A percentile compares a stretch with the other conserved stretches of the same genome.
Evolutionary conservation across 768 basidiomycete genomes (phyloP).

Genomic region (Mycena olivaceomarginata): DNA sequence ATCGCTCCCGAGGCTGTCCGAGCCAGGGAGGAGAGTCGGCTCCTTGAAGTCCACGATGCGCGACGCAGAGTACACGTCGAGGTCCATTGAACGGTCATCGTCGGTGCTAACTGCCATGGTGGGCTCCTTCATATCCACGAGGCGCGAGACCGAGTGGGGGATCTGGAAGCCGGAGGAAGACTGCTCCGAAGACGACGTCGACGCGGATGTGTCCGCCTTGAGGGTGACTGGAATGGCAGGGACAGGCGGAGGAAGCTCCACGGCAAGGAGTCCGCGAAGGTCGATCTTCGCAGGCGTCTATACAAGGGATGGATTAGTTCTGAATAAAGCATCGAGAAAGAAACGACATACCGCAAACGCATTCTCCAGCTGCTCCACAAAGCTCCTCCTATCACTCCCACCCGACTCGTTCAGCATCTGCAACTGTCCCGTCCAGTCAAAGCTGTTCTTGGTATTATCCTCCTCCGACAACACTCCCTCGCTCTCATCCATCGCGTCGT

Average conservation of each 20-base stretch:
- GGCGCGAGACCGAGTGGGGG: slow-evolving; percentile 40
- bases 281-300: slow-evolving; percentile 84
- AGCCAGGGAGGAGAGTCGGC: slow-evolving; percentile 61
- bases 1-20: slow-evolving; percentile 60
- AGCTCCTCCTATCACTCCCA: slow-evolving; percentile 81
- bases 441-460: slow-evolving; percentile 87
- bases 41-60: slow-evolving; percentile 59
- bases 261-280: slow-evolving; percentile 61
- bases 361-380: slow-evolving; percentile 88
- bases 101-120: slow-evolving; percentile 49
- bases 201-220: slow-evolving; percentile 36
- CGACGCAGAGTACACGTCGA: slow-evolving; percentile 53
- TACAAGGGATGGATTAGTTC: neutral
- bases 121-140: slow-evolving; percentile 56
- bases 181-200: slow-evolving; percentile 38
- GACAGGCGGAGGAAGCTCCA: slow-evolving; percentile 68
- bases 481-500: slow-evolving; percentile 65
- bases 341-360: slow-evolving; percentile 52
- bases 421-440: slow-evolving; percentile 90
- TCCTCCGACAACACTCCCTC: slow-evolving; percentile 66
- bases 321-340: neutral
- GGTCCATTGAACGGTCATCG: slow-evolving; percentile 36
- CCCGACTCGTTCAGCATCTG: slow-evolving; percentile 82
- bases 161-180: slow-evolving; percentile 39
- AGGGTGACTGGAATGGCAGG: slow-evolving; percentile 66